Base-by-base conservation (phyloP, 176 grass and related monocot genomes). In the Avena atlantica region DNA sequence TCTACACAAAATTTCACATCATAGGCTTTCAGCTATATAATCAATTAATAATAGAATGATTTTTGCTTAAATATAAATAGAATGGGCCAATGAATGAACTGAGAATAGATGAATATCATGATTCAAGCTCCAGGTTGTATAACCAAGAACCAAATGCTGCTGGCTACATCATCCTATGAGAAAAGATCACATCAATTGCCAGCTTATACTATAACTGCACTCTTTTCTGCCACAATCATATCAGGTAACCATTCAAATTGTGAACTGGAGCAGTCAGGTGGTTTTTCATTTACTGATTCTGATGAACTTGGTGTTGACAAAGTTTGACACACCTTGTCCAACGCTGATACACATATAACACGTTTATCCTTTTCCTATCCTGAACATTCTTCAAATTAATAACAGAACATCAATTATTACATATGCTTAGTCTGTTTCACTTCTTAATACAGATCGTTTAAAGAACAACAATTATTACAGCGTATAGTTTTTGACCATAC, bases 11-110 rank as follows among this genome's bases (percentile, higher is more conserved):
- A 23, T 48, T 15, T 47, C 17, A 10, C 71, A 64, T 23, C 70
- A 76, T 15, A 63, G n/a, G 45, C 12, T 66, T 87, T 81, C 67
- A 51, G 25, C 57, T 17, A 87, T 13, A 87, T 53, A 10, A 81
- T 71, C 37, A 73, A 73, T 47, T 72, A 72, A 47, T 73, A 42
- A 62, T 7, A 56, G 6, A 13, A 78, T 70, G 40, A 62, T 17
- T 45, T 12, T 70, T 70, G 40, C 52, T 73, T 87, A 34, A 62
- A 81, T n/a, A 7, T 40, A 17, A 51, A 70, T 34, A 15, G 29
- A 63, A 21, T 42, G 8, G 8, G 44, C 20, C 70, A 21, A 76
- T 4, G 17, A 79, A 79, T 83, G 65, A 27, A 83, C 6, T 57
- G 56, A 76, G 77, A 76, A 45, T 25, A 89, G 48, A 74, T 27